These are phyloP conservation scores for Kwoniella botswanensis DNA, from an alignment of 768 basidiomycete species.

Conservation along the genomic window DNA sequence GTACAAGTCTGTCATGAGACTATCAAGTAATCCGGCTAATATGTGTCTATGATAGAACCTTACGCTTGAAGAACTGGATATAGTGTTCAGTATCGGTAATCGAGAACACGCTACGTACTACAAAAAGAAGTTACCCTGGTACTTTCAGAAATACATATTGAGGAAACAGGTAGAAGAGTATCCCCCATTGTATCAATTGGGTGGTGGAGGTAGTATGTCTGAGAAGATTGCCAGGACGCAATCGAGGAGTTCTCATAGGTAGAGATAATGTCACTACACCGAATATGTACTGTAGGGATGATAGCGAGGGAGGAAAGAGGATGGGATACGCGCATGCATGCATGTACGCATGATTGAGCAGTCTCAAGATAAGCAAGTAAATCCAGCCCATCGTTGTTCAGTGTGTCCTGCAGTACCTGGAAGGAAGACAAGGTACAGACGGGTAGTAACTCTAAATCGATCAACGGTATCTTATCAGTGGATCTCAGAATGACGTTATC, in stretches of 20 bases:
- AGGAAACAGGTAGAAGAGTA: slow-evolving; percentile 13
- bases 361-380: background rate
- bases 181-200: slow-evolving; percentile 15
- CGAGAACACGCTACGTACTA: slow-evolving; percentile 36
- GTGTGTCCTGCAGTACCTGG: background rate
- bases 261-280: background rate
- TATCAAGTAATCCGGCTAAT: background rate
- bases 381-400: background rate
- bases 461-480: background rate
- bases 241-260: background rate
- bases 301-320: background rate
- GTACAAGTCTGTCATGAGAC: background rate
- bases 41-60: background rate
- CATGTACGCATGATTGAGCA: background rate
- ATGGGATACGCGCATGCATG: background rate
- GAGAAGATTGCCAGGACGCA: slow-evolving; percentile 6
- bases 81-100: slow-evolving; percentile 46
- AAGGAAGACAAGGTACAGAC: background rate
- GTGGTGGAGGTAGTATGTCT: slow-evolving; percentile 4
- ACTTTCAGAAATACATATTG: slow-evolving; percentile 43
- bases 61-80: slow-evolving; percentile 54
- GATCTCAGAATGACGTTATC: background rate
- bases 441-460: background rate
- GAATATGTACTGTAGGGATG: background rate
- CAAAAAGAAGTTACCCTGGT: slow-evolving; percentile 44